These are phyloP conservation scores for Phytophthora uliginosa DNA, from an alignment of 352 stramenopile genomes.

Conservation along the genomic window DNA sequence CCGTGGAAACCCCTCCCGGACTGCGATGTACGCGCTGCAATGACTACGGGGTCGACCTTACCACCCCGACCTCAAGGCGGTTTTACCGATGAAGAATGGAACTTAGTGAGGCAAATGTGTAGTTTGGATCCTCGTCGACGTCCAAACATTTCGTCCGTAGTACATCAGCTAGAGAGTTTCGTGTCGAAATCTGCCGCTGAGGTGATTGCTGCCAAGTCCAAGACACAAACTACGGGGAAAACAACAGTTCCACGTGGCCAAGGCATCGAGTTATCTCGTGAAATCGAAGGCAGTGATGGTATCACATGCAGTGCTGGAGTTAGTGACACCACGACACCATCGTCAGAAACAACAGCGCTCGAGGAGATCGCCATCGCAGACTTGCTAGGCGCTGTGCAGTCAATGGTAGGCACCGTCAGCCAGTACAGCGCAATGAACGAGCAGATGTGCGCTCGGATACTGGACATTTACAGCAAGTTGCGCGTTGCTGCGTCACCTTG, in stretches of 20 bases:
- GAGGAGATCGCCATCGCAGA: conserved; percentile 8
- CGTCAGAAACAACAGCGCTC: background rate
- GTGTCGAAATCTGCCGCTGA: background rate
- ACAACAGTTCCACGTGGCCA: background rate
- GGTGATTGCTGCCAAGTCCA: background rate
- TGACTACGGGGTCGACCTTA: conserved; percentile 5
- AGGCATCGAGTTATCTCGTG: background rate
- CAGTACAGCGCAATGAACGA: conserved; percentile 27
- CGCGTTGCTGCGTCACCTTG: conserved; percentile 12
- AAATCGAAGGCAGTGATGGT: background rate
- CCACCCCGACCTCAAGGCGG: conserved; percentile 10
- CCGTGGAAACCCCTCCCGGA: conserved; percentile 19
- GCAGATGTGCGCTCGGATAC: conserved; percentile 11
- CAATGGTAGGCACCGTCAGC: conserved; percentile 6
- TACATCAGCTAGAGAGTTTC: conserved; percentile 18
- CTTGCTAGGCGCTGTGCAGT: conserved; percentile 17
- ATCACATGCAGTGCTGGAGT: no score
- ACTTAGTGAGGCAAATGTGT: conserved; percentile 27
- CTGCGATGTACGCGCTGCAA: conserved; percentile 1
- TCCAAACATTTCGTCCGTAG: conserved; percentile 19
- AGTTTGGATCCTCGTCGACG: conserved; percentile 12
- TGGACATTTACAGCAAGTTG: conserved; percentile 24
- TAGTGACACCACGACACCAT: background rate
- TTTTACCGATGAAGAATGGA: conserved; percentile 27
- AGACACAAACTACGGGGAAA: background rate